These are phyloP conservation scores for Phytophthora hybrid DNA, from an alignment of 352 stramenopile genomes.

Conservation along the genomic window DNA sequence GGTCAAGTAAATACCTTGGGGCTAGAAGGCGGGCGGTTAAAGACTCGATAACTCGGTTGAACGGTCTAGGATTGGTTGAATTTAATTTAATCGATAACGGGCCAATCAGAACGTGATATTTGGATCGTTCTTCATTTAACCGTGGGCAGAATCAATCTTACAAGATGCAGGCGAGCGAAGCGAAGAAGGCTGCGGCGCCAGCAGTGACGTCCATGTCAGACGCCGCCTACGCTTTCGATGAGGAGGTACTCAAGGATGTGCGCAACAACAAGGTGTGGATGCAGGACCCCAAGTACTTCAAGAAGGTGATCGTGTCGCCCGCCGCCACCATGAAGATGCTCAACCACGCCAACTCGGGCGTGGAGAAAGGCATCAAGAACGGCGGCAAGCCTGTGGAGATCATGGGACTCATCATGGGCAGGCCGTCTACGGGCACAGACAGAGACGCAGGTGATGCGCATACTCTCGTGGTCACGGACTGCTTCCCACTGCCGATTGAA, in stretches of 20 bases:
- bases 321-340: constrained; percentile 97
- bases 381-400: constrained; percentile 98
- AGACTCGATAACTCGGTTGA: neutral
- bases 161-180: constrained; percentile 39
- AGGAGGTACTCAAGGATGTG: constrained; percentile 88
- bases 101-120: neutral
- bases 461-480: constrained; percentile 98
- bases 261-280: constrained; percentile 91
- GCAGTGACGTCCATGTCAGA: constrained; percentile 53
- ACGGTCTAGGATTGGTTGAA: neutral
- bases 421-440: constrained; percentile 86
- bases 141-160: constrained; percentile 30
- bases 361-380: constrained; percentile 97
- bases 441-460: constrained; percentile 89
- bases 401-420: constrained; percentile 98
- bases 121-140: neutral
- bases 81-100: neutral
- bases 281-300: constrained; percentile 96
- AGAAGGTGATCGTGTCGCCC: constrained; percentile 95
- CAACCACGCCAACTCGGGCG: constrained; percentile 97
- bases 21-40: neutral
- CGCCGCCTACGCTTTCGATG: constrained; percentile 82
- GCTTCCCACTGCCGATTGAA: constrained; percentile 98
- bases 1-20: constrained; percentile 1
- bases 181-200: constrained; percentile 18